A percentile compares a stretch with the other conserved stretches of the same genome.
Evolutionary conservation across 176 grass and related monocot genomes (phyloP).

Genomic region (Cocos nucifera): DNA sequence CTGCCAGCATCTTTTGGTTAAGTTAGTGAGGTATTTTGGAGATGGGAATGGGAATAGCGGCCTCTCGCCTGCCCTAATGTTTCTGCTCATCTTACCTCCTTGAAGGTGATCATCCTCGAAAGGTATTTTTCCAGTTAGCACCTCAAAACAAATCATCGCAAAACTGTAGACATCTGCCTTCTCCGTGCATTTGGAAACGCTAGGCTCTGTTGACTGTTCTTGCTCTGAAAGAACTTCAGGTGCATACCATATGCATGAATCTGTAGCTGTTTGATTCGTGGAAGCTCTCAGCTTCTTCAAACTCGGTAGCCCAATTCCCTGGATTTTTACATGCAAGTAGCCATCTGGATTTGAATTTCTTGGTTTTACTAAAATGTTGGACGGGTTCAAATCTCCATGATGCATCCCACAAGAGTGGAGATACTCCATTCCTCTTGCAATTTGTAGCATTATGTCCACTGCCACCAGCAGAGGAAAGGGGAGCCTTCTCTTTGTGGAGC

Average conservation of each 20-base stretch:
- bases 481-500: constrained; percentile 2
- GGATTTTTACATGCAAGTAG: constrained; percentile 9
- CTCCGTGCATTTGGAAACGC: not conserved
- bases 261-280: constrained; percentile 1
- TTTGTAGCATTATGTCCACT: constrained; percentile 21
- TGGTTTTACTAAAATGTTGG: constrained; percentile 14
- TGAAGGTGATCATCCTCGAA: constrained; percentile 21
- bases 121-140: constrained; percentile 11
- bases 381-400: constrained; percentile 16
- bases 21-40: constrained; percentile 15
- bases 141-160: constrained; percentile 19
- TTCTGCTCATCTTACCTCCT: constrained; percentile 20
- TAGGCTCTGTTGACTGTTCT: constrained; percentile 1
- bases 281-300: not conserved
- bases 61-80: constrained; percentile 11
- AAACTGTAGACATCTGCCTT: constrained; percentile 24
- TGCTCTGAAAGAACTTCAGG: constrained; percentile 11
- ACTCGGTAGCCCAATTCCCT: not conserved
- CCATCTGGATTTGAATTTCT: constrained; percentile 4
- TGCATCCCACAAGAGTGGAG: constrained; percentile 12
- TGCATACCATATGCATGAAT: constrained; percentile 20
- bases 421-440: constrained; percentile 27
- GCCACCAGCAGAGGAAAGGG: constrained; percentile 12
- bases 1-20: constrained; percentile 16
- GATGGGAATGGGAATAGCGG: constrained; percentile 16